Base-by-base conservation (phyloP, 1,284 basidiomycete species). In the Exobasidium rhododendri region DNA sequence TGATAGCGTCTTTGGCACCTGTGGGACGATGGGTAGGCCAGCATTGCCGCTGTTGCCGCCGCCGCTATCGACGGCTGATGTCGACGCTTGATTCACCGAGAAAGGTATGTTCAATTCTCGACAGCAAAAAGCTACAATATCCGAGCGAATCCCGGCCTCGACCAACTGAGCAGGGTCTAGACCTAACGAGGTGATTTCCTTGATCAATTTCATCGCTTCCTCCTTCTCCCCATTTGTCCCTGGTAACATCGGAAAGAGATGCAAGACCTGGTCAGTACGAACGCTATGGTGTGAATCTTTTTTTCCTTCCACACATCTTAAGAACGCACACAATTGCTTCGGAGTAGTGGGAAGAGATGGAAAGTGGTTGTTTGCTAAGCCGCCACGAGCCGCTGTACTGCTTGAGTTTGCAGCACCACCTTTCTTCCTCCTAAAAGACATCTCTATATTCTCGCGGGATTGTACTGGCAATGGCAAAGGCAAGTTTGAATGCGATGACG, bases 201-300 rank as follows among this genome's bases (percentile, higher is more conserved):
- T 44, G 4, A 55, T 44, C 4, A 55, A 17, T 20, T 26, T 31
- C n/a, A 35, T 40, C 26, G 52, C 52, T 44, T 55, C 52, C 28
- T n/a, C 47, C 28, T 50, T 28, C 20, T 50, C 47, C 20, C 26
- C 47, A 14, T 26, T 50, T 13, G 20, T 50, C 47, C 47, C 7
- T 20, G 7, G 46, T 43, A 11, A n/a, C n/a, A n/a, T 43, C n/a
- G 40, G 11, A 45, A n/a, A n/a, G n/a, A 45, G 17, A 10, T 22
- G 17, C 10, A n/a, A 3, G 17, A 4, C 44, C 10, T 45, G n/a
- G 3, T 45, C 24, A 3, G 3, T 10, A 4, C 4, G 4, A n/a
- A 22, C 44, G 44, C 24, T 45, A n/a, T 4, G 4, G 10, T 22
- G 44, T 45, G 44, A 17, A n/a, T 10, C 3, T n/a, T 22, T 17